Percentiles rank a stretch among this genome's conserved stretches.
Conservation (phyloP, 2,329 filamentous ascomycete species). For the Arachnopeziza araneosa region DNA sequence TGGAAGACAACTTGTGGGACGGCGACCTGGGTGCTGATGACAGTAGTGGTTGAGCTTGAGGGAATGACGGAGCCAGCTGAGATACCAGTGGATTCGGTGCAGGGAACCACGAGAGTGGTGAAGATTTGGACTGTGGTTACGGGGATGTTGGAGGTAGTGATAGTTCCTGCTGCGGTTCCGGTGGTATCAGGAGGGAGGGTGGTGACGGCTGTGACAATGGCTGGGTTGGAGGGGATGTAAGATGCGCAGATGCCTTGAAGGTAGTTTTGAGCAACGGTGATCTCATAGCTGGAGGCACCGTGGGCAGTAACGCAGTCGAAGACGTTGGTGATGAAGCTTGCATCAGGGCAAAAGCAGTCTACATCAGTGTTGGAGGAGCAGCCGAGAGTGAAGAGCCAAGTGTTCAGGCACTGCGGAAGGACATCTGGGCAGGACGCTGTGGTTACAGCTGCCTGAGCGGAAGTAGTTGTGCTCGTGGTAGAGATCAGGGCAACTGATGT, state of each 20-base stretch:
- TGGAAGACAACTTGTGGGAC: slow-evolving; percentile 48
- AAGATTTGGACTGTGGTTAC: slow-evolving; percentile 40
- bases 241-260: slow-evolving; percentile 87
- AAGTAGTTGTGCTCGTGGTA: slow-evolving; percentile 10
- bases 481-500: slow-evolving; percentile 3
- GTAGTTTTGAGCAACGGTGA: slow-evolving; percentile 70
- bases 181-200: slow-evolving; percentile 37
- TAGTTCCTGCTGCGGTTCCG: slow-evolving; percentile 35
- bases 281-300: slow-evolving; percentile 59
- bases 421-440: slow-evolving; percentile 50
- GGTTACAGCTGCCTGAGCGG: slow-evolving; percentile 33
- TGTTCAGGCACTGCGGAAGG: slow-evolving; percentile 86
- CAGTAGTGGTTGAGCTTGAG: slow-evolving; percentile 44
- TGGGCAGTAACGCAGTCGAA: slow-evolving; percentile 77
- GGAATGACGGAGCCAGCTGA: slow-evolving; percentile 41
- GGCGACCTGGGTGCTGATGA: slow-evolving; percentile 40
- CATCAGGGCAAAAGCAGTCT: slow-evolving; percentile 80
- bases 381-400: slow-evolving; percentile 68
- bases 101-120: slow-evolving; percentile 47
- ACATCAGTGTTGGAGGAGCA: slow-evolving; percentile 82
- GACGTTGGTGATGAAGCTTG: slow-evolving; percentile 70
- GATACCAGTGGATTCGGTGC: slow-evolving; percentile 36
- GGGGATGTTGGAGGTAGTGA: slow-evolving; percentile 40
- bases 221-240: slow-evolving; percentile 72
- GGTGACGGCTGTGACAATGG: slow-evolving; percentile 71